Evolutionary conservation across 208 protist genomes (phyloP), one percentile per base, ranked within the genome.

Genomic region (Acanthamoeba pearcei): DNA sequence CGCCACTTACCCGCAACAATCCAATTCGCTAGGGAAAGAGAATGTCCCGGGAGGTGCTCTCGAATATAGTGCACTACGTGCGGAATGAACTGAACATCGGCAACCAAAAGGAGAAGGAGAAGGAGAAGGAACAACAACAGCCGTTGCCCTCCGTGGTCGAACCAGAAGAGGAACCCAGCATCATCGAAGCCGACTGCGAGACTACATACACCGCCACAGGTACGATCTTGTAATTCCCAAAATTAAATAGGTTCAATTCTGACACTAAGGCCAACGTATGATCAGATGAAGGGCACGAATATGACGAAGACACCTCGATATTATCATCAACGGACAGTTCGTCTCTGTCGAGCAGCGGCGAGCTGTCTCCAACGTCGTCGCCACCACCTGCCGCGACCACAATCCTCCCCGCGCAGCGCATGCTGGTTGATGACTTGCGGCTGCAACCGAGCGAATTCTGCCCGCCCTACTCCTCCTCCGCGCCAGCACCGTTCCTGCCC

Each of bases 21-120:
- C 53, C 17, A 13, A 57, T 57, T 24, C 19, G 38, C 74, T 9
- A 85, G 76, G 49, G 76, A 22, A 85, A 29, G 76, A 51, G 76
- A 42, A 51, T 85, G 46, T 85, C 76, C 42, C 60, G 46, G 76
- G 76, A 85, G 22, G 13, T 85, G 22, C 35, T 85, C 42, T 85
- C 76, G 15, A 85, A 60, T 27, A 85, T 85, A 4, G 76, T 85
- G 8, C 76, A 85, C 76, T 85, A 85, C 76, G 76, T 85, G 46
- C 15, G 29, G 17, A 60, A 35, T 27, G 76, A 85, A 60, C 29
- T 85, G 22, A n/a, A 57, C 76, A 51, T 51, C 49, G 76, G 76
- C 35, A n/a, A 22, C 62, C 62, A 68, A 22, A 68, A 62, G 38
- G 29, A 62, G 17, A 85, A 85, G n/a, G 76, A 83, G 5, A 83